Conservation (phyloP, 2,329 filamentous ascomycete genomes). For the Mycosphaerella sp. region DNA sequence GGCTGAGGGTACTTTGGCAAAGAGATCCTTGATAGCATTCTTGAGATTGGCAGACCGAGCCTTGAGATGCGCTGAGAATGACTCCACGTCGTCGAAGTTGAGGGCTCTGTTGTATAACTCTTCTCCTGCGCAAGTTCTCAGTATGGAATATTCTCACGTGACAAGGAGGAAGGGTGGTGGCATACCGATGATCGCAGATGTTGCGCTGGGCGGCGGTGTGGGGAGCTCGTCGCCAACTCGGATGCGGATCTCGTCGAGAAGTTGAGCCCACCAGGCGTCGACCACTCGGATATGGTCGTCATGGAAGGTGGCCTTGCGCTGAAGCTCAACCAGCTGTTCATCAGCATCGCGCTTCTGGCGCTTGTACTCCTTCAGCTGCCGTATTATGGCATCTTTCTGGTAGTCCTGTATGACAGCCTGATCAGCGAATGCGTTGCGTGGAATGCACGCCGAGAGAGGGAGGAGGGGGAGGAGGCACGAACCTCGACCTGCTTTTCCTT, state of each 20-base stretch:
- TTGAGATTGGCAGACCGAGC: constrained; percentile 71
- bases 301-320: constrained; percentile 72
- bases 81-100: constrained; percentile 50
- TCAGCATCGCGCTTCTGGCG: constrained; percentile 79
- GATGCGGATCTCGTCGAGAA: constrained; percentile 46
- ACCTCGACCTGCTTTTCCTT: constrained; percentile 69
- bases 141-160: constrained; percentile 28
- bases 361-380: constrained; percentile 98
- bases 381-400: constrained; percentile 92
- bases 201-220: constrained; percentile 28
- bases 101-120: constrained; percentile 47
- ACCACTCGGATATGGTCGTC: constrained; percentile 88
- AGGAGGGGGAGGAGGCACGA: constrained; percentile 39
- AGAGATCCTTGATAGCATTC: constrained; percentile 63
- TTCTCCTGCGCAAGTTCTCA: constrained; percentile 31
- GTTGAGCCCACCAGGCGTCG: constrained; percentile 89
- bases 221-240: constrained; percentile 36
- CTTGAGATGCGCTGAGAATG: constrained; percentile 73
- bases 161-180: constrained; percentile 18
- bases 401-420: constrained; percentile 56
- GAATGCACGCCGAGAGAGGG: constrained; percentile 1
- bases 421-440: constrained; percentile 6
- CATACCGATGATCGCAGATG: constrained; percentile 29
- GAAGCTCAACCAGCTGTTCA: constrained; percentile 70
- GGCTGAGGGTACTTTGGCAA: constrained; percentile 46